Percentiles rank a stretch among this genome's conserved stretches.
Evolutionary conservation across 2,329 filamentous ascomycete genomes (phyloP).

Genomic region (Aquanectria penicillioides): DNA sequence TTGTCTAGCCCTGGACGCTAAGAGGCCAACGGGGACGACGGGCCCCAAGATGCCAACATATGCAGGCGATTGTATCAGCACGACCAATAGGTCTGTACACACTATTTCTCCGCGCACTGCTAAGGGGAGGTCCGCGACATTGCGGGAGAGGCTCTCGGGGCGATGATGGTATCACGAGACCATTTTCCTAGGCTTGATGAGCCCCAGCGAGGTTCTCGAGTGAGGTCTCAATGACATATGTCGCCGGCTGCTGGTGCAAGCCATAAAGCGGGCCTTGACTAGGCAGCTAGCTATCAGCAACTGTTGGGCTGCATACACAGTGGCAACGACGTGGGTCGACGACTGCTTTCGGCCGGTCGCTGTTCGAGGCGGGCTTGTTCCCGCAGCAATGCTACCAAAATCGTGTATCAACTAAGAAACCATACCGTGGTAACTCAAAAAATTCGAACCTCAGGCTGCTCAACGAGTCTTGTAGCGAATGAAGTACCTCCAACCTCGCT

Average conservation of each 20-base stretch:
- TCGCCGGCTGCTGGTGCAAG: not conserved
- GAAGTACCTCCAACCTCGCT: no score
- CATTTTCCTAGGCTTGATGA: not conserved
- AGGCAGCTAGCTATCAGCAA: no score
- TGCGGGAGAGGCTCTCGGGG: not conserved
- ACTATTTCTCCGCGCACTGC: not conserved
- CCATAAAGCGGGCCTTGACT: no score
- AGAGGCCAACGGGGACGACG: conserved; percentile 7
- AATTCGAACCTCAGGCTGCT: no score
- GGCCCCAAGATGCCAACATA: not conserved
- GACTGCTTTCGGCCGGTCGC: no score
- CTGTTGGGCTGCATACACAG: not conserved
- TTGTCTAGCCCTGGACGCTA: conserved; percentile 13
- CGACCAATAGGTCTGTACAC: not conserved
- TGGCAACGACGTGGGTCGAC: not conserved
- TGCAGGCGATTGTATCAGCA: conserved; percentile 4
- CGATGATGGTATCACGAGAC: conserved; percentile 14
- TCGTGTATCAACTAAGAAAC: not conserved
- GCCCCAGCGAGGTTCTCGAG: no score
- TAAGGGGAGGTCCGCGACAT: not conserved
- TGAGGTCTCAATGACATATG: no score
- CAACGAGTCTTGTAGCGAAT: no score
- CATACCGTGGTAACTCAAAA: not conserved
- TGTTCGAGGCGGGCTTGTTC: no score
- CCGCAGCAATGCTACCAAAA: not conserved